Percentiles rank a stretch among this genome's conserved stretches.
These are phyloP conservation scores for Elymus sibiricus DNA, from an alignment of 176 grass and related monocot genomes.

Conservation along the genomic window DNA sequence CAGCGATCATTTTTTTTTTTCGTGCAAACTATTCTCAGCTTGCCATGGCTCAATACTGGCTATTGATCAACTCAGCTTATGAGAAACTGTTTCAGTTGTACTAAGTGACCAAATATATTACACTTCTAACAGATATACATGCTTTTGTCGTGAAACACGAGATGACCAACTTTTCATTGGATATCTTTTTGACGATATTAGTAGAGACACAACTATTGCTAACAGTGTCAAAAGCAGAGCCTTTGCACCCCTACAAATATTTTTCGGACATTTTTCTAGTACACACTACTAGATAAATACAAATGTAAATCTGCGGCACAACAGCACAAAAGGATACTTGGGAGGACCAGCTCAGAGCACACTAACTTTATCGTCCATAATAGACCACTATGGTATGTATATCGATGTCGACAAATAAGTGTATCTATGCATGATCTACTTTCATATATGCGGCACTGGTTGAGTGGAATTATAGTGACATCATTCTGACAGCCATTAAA, in stretches of 20 bases:
- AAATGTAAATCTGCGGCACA: conserved; percentile 11
- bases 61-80: background rate
- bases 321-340: conserved; percentile 31
- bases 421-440: conserved; percentile 40
- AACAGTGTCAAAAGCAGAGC: conserved; percentile 25
- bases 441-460: conserved; percentile 19
- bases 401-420: conserved; percentile 36
- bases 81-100: background rate
- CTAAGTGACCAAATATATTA: conserved; percentile 3
- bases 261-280: too few species aligned
- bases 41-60: background rate
- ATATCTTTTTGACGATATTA: conserved; percentile 25
- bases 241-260: conserved; percentile 6
- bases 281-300: conserved; percentile 30
- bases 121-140: background rate
- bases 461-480: conserved; percentile 35
- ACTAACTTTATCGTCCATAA: conserved; percentile 35
- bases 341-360: conserved; percentile 37
- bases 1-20: background rate
- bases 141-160: background rate
- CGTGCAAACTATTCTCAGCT: background rate
- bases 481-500: conserved; percentile 29
- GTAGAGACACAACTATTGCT: background rate
- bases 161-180: background rate
- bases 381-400: conserved; percentile 32